These are phyloP conservation scores for Cutaneotrichosporon dermatis DNA, from an alignment of 1,284 basidiomycete genomes.

Conservation along the genomic window DNA sequence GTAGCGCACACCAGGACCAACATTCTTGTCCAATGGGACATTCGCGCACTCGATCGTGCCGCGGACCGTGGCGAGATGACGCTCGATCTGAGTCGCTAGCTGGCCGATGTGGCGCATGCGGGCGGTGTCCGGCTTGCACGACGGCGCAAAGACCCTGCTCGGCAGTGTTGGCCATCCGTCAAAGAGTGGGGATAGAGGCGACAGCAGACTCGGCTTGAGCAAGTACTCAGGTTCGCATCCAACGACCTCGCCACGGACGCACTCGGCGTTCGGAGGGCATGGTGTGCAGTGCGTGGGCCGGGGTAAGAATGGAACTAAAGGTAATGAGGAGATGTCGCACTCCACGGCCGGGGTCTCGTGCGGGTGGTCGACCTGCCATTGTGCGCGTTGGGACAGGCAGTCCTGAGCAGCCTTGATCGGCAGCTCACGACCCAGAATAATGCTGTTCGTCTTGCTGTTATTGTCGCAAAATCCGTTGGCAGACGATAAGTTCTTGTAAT, in stretches of 20 bases:
- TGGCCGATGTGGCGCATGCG: slow-evolving; percentile 71
- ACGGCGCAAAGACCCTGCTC: slow-evolving; percentile 70
- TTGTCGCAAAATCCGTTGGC: slow-evolving; percentile 78
- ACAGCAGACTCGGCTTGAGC: slow-evolving; percentile 46
- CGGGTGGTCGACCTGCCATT: slow-evolving; percentile 28
- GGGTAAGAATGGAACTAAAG: slow-evolving; percentile 53
- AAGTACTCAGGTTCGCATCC: slow-evolving; percentile 73
- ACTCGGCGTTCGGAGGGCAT: slow-evolving; percentile 77
- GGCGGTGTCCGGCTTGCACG: slow-evolving; percentile 75
- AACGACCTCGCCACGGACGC: slow-evolving; percentile 58
- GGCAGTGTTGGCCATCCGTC: slow-evolving; percentile 76
- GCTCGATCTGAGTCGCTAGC: slow-evolving; percentile 69
- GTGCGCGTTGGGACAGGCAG: slow-evolving; percentile 54
- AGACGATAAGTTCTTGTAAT: slow-evolving; percentile 57
- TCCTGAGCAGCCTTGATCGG: slow-evolving; percentile 54
- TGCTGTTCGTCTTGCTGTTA: slow-evolving; percentile 59
- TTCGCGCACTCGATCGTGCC: slow-evolving; percentile 64
- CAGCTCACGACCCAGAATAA: slow-evolving; percentile 48
- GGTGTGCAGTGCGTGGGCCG: slow-evolving; percentile 70
- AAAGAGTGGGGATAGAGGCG: slow-evolving; percentile 41
- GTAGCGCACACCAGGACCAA: slow-evolving; percentile 67
- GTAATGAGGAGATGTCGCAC: slow-evolving; percentile 52
- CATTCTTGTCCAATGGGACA: neutral
- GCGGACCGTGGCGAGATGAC: slow-evolving; percentile 62
- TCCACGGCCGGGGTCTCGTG: slow-evolving; percentile 12